phyloP scores from a whole-genome alignment of 306 rosid genomes.

The Castanea crenata region DNA sequence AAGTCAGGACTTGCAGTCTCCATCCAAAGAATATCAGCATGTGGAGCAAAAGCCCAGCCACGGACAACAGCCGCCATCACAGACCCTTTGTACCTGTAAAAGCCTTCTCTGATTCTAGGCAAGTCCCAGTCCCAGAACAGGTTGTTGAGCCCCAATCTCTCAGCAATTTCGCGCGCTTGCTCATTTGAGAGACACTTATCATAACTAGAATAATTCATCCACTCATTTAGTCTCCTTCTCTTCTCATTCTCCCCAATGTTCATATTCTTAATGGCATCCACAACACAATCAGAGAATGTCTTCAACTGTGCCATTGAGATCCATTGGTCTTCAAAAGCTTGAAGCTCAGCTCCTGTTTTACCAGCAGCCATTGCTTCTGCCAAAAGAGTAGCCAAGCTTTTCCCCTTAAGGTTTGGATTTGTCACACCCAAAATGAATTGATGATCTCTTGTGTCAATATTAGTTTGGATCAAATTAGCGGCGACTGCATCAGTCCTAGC shows the following conservation, averaged over 20 bases:
- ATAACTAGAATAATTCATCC: slow-evolving; percentile 49
- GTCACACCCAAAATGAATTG: slow-evolving; percentile 87
- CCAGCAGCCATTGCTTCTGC: slow-evolving; percentile 65
- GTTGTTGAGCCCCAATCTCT: slow-evolving; percentile 54
- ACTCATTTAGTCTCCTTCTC: slow-evolving; percentile 56
- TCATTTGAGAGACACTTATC: slow-evolving; percentile 69
- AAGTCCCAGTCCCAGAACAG: slow-evolving; percentile 96
- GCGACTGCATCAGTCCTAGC: slow-evolving; percentile 92
- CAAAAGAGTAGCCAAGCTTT: slow-evolving; percentile 53
- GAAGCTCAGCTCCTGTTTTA: slow-evolving; percentile 76
- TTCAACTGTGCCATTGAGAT: slow-evolving; percentile 57
- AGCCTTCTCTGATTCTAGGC: slow-evolving; percentile 95
- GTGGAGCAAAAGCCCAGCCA: slow-evolving; percentile 78
- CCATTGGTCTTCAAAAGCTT: slow-evolving; percentile 77
- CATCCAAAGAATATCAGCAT: slow-evolving; percentile 92
- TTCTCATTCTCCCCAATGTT: slow-evolving; percentile 57
- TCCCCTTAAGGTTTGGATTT: slow-evolving; percentile 51
- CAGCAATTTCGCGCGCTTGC: slow-evolving; percentile 63
- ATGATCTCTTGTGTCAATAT: slow-evolving; percentile 79
- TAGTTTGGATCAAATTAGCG: slow-evolving; percentile 79
- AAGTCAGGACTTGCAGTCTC: slow-evolving; percentile 71
- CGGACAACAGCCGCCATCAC: slow-evolving; percentile 77
- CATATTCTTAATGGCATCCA: slow-evolving; percentile 53
- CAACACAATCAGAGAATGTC: slow-evolving; percentile 77
- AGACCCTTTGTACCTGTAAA: slow-evolving; percentile 75